phyloP scores from a whole-genome alignment of 345 rosid species.

The Hibiscus trionum region DNA sequence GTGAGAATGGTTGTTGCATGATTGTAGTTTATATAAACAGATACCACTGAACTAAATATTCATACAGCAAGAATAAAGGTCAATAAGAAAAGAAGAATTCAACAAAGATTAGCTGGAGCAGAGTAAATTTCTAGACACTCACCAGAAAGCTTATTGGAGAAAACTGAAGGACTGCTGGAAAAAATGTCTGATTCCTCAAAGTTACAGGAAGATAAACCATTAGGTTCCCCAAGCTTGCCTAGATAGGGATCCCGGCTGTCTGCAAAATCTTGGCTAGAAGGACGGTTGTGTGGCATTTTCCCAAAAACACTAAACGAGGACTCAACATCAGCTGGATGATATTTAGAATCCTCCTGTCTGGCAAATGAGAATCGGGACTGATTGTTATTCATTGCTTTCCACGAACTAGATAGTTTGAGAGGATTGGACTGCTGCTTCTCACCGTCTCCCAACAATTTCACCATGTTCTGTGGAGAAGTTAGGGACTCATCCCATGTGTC shows the following conservation, averaged over 20 bases:
- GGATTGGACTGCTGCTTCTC: slow-evolving; percentile 38
- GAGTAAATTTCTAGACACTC: slow-evolving; percentile 20
- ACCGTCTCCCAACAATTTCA: slow-evolving; percentile 46
- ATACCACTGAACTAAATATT: neutral
- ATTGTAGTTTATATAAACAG: neutral
- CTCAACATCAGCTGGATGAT: slow-evolving; percentile 32
- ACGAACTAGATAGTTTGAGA: slow-evolving; percentile 30
- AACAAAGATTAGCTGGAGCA: neutral
- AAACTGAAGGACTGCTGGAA: slow-evolving; percentile 24
- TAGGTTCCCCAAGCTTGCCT: slow-evolving; percentile 34
- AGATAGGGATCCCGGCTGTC: slow-evolving; percentile 32
- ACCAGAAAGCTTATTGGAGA: slow-evolving; percentile 54
- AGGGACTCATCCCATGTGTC: slow-evolving; percentile 76
- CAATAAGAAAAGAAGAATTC: neutral
- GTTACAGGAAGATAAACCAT: slow-evolving; percentile 42
- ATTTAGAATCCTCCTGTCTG: slow-evolving; percentile 51
- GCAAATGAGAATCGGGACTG: slow-evolving; percentile 92
- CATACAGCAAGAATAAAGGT: neutral
- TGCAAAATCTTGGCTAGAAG: slow-evolving; percentile 33
- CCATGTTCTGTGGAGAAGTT: slow-evolving; percentile 59
- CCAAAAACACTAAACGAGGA: slow-evolving; percentile 28
- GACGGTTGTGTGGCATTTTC: slow-evolving; percentile 31
- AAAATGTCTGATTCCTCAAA: slow-evolving; percentile 41
- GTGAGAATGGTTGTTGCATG: neutral
- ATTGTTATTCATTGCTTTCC: slow-evolving; percentile 46